A percentile compares a stretch with the other conserved stretches of the same genome.
Conservation (phyloP, 768 basidiomycete species). For the Psilocybe tampanensis region DNA sequence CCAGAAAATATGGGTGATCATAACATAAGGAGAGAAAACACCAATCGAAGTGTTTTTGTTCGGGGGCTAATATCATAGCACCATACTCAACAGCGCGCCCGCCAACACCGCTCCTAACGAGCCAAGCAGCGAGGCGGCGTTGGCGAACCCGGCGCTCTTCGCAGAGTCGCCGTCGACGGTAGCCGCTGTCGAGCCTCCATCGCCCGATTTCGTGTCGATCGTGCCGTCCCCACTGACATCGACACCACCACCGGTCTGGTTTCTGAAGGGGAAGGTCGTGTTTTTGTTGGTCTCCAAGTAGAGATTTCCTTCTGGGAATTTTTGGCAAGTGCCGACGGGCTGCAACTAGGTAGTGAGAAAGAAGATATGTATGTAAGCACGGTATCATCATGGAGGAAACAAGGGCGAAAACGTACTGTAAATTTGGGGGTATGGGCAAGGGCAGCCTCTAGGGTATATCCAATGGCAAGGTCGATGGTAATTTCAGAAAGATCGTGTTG, state of each 20-base stretch:
- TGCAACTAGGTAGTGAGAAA: slow-evolving; percentile 45
- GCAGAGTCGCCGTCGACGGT: slow-evolving; percentile 6
- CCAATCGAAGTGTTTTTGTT: neutral
- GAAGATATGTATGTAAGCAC: neutral
- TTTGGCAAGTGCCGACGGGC: slow-evolving; percentile 79
- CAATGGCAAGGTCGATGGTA: slow-evolving; percentile 88
- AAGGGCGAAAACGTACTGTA: slow-evolving; percentile 52
- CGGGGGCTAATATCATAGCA: slow-evolving; percentile 14
- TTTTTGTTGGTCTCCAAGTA: slow-evolving; percentile 88
- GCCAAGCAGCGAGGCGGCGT: slow-evolving; percentile 14
- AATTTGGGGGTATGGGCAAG: slow-evolving; percentile 65
- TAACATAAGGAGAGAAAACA: neutral
- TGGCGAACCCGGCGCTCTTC: slow-evolving; percentile 14
- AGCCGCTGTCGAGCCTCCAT: slow-evolving; percentile 19
- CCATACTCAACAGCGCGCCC: slow-evolving; percentile 12
- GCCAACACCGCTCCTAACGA: slow-evolving; percentile 15
- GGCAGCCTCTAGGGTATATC: slow-evolving; percentile 83
- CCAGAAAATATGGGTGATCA: neutral
- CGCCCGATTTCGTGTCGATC: slow-evolving; percentile 33
- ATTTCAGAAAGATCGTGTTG: slow-evolving; percentile 85
- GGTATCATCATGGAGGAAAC: neutral
- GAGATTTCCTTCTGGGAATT: slow-evolving; percentile 62
- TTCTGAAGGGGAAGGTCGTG: slow-evolving; percentile 58
- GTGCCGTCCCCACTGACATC: slow-evolving; percentile 43
- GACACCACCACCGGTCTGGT: slow-evolving; percentile 38